These are phyloP conservation scores for Arthrinium puccinioides DNA, from an alignment of 2,329 filamentous ascomycete genomes.

Conservation along the genomic window DNA sequence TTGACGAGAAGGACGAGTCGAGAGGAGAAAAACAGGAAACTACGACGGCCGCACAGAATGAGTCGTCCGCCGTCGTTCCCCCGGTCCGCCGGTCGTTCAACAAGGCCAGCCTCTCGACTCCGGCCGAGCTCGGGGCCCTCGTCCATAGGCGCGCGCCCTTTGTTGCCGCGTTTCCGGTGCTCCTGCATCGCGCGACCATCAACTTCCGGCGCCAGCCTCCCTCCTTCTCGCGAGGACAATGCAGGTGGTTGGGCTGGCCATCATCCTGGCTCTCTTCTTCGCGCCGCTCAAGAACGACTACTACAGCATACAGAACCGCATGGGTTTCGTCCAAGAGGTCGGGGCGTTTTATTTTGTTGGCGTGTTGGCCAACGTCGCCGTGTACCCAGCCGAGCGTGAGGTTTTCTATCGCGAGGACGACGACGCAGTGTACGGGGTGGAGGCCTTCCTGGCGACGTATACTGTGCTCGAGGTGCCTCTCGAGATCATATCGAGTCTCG, in stretches of 20 bases:
- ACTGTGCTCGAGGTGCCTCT: slow-evolving; percentile 65
- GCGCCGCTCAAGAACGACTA: slow-evolving; percentile 64
- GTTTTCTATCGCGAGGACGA: slow-evolving; percentile 73
- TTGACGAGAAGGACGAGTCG: slow-evolving; percentile 21
- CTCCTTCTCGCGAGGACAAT: slow-evolving; percentile 58
- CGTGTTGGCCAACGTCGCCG: slow-evolving; percentile 72
- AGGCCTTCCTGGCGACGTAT: slow-evolving; percentile 66
- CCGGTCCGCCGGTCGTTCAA: slow-evolving; percentile 32
- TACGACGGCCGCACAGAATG: not conserved
- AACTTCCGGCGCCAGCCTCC: slow-evolving; percentile 62
- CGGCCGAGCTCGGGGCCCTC: slow-evolving; percentile 65
- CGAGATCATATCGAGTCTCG: slow-evolving; percentile 55
- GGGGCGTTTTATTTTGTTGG: slow-evolving; percentile 67
- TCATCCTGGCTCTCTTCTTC: slow-evolving; percentile 63
- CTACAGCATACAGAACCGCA: slow-evolving; percentile 62
- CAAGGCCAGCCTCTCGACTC: slow-evolving; percentile 48
- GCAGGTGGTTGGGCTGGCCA: slow-evolving; percentile 57
- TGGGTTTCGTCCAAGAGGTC: slow-evolving; percentile 68
- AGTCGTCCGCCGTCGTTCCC: slow-evolving; percentile 7
- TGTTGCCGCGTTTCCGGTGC: slow-evolving; percentile 54
- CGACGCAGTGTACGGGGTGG: slow-evolving; percentile 63
- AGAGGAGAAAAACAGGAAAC: slow-evolving; percentile 1
- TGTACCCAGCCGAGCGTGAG: slow-evolving; percentile 65
- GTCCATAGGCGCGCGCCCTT: slow-evolving; percentile 58
- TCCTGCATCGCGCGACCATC: slow-evolving; percentile 59